Evolutionary conservation across 2,329 filamentous ascomycete species (phyloP), one percentile per base, ranked within the genome.

Genomic region (Stromatinia cepivora): DNA sequence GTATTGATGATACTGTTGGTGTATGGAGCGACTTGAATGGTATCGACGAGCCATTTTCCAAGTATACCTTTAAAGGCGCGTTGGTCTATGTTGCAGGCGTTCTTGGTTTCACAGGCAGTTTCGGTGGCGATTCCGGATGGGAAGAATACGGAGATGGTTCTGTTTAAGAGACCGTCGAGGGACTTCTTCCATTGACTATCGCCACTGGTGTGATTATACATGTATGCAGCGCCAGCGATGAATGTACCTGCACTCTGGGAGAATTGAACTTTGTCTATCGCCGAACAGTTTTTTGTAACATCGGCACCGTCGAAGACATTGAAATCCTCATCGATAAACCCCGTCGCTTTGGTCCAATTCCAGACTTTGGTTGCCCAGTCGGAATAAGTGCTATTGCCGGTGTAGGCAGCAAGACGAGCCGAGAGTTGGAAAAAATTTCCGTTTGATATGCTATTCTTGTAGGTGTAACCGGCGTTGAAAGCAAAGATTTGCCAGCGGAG

Each of bases 401-500:
- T 92, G 77, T 92, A 93, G 28, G 88, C 84, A 0, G 90, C 91
- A 20, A 94, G 84, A 9, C 92, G 88, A 22, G 92, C 86, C 11
- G 85, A 87, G 11, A 90, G 79, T 73, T 90, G 88, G 80, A 90
- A 89, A 77, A 88, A 88, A 72, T 84, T 85, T 57, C 85, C 87
- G 72, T 88, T 89, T 11, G 87, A 85, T 71, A 89, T 86, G 52
- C 75, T 67, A 76, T 89, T 89, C 79, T 89, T 95, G 83, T 94
- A 93, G 76, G 89, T 85, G 78, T 92, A 95, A 34, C 92, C 92
- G 42, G 83, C 84, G 76, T 94, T 93, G 73, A 90, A 89, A 1
- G 86, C 82, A 69, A 88, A 92, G 70, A 94, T 90, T 81, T 95
- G 92, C 90, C 91, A 93, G 75, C 90, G 84, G 74, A 94, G 77